Evolutionary conservation across 441 rosid genomes (phyloP).

Genomic region (Metrosideros polymorpha): DNA sequence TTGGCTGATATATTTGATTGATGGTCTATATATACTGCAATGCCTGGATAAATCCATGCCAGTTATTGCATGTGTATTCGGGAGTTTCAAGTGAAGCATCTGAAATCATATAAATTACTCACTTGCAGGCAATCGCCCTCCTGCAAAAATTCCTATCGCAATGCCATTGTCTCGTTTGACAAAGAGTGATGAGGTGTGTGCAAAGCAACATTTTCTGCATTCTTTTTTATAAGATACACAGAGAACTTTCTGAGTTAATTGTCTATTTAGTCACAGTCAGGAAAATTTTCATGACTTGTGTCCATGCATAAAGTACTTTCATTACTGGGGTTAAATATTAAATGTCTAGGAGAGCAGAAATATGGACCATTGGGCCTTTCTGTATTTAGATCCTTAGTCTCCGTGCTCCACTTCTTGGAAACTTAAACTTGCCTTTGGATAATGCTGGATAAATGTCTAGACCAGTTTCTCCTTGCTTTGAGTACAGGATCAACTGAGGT

Average conservation of each 20-base stretch:
- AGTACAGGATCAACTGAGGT: not conserved
- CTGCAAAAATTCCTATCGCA: slow-evolving; percentile 86
- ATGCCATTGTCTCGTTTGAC: slow-evolving; percentile 49
- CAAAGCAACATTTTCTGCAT: not conserved
- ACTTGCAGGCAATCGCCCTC: slow-evolving; percentile 69
- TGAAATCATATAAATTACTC: not conserved
- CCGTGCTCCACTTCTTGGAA: not conserved
- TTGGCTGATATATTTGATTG: not conserved
- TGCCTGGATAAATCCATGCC: not conserved
- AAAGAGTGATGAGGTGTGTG: slow-evolving; percentile 63
- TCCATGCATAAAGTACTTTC: not conserved
- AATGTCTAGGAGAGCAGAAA: not conserved
- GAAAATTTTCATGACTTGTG: not conserved
- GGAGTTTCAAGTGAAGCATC: not conserved
- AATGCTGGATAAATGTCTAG: not conserved
- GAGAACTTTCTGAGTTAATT: slow-evolving; percentile 5
- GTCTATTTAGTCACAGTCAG: slow-evolving; percentile 2
- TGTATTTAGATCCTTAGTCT: not conserved
- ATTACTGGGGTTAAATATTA: not conserved
- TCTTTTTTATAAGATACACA: not conserved
- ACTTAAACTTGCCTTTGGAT: not conserved
- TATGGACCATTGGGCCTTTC: not conserved
- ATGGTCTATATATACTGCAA: not conserved
- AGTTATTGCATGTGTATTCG: not conserved
- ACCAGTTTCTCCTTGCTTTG: not conserved